Evolutionary conservation across 352 stramenopile genomes (phyloP).

Genomic region (Globisporangium spinosum): DNA sequence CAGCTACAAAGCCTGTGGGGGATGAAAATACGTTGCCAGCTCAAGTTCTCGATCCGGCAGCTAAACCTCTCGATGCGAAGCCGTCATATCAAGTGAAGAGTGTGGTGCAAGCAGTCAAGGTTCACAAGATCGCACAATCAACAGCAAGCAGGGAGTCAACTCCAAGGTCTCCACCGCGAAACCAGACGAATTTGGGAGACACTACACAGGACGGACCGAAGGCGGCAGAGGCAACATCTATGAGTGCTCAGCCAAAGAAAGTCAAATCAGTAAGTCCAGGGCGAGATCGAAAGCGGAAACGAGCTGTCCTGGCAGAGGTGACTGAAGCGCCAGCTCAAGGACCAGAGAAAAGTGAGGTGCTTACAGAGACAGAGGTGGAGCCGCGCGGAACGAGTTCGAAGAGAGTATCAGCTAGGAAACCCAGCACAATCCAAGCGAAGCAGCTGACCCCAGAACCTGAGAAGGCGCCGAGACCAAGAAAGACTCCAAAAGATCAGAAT

Average conservation of each 20-base stretch:
- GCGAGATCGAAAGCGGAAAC: constrained; percentile 1
- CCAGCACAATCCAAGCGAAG: background rate
- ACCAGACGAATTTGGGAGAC: background rate
- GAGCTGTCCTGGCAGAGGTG: background rate
- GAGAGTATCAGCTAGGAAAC: background rate
- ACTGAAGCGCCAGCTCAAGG: background rate
- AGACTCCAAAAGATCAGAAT: no score
- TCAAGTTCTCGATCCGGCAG: background rate
- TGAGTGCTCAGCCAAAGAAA: no score
- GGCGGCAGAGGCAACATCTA: background rate
- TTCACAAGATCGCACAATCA: background rate
- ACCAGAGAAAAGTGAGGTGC: background rate
- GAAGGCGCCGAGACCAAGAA: background rate
- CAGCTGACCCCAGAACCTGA: background rate
- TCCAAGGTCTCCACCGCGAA: background rate
- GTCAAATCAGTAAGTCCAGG: no score
- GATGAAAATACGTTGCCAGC: background rate
- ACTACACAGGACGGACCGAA: background rate
- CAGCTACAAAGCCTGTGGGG: background rate
- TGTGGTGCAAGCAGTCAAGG: background rate
- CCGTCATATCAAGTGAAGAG: background rate
- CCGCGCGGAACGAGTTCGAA: background rate
- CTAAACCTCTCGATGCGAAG: background rate
- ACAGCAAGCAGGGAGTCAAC: background rate
- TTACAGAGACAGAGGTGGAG: background rate